Base-by-base conservation (phyloP, 331 rosid species). In the Acacia pycnantha region DNA sequence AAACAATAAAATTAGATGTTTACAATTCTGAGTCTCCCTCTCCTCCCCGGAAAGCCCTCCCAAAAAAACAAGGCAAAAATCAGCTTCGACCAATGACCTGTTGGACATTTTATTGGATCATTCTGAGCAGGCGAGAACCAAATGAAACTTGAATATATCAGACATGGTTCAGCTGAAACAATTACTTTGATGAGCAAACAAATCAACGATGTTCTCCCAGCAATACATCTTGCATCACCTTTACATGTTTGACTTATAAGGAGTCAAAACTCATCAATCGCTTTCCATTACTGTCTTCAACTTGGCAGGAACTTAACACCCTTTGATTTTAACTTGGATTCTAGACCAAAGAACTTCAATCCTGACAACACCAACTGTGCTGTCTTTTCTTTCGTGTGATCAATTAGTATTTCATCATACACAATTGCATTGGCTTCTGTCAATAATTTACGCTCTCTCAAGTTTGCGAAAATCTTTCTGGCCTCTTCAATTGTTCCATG, bases 401-500 rank as follows among this genome's bases (percentile, higher is more conserved):
- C 91, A 76, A 95, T 84, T 44, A 95, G 87, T 15, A 95, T 21
- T 74, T 95, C 98, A 46, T 91, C 94, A 68, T 91, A 92, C 59
- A 88, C 82, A 31, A 93, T 86, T 35, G 88, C 77, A 69, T 86
- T 89, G 21, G 94, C 91, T 88, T 95, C 96, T 2, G 88, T 90
- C 79, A 92, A 69, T 78, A 87, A 76, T 51, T 83, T 85, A 51
- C 82, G 88, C 78, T 86, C 93, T 78, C 82, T 86, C 88, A 91
- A 71, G 74, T 84, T 82, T 5, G 85, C 75, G 82, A 93, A 90
- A 76, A 90, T 88, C 82, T 90, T 95, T 90, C 93, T 87, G 27
- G 94, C 94, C 91, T 88, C 97, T 82, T 93, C 98, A 44, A 90
- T 79, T 4, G 91, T 87, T 77, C 98, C 97, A 54, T 95, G 67